A percentile compares a stretch with the other conserved stretches of the same genome.
Conservation (phyloP, 176 grass and related monocot genomes). For the Aegilops longissima region DNA sequence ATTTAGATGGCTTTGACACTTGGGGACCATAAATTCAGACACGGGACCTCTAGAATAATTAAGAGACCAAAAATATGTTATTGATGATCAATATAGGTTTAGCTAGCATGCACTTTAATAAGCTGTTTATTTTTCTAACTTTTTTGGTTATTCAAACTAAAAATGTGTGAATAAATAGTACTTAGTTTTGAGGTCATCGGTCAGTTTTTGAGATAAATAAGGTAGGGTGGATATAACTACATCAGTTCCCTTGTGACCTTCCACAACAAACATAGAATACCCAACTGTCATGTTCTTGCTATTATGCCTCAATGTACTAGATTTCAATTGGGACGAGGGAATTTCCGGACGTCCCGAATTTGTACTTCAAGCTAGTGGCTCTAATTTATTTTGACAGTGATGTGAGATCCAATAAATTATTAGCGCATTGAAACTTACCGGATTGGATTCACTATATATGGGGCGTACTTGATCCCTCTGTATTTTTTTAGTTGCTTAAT, state of each 20-base stretch:
- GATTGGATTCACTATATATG: not conserved
- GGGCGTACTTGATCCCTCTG: not conserved
- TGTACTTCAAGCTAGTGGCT: constrained; percentile 18
- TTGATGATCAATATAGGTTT: too few species aligned
- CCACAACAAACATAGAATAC: not conserved
- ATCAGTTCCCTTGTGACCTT: not conserved
- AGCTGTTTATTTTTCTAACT: too few species aligned
- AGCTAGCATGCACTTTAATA: too few species aligned
- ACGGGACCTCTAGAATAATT: too few species aligned
- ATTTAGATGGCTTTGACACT: too few species aligned
- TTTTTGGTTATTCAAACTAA: too few species aligned
- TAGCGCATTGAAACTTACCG: not conserved
- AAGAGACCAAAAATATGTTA: too few species aligned
- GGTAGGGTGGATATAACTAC: not conserved
- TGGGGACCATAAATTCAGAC: too few species aligned
- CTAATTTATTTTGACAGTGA: constrained; percentile 19
- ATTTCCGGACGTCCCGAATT: not conserved
- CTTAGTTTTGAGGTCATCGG: not conserved
- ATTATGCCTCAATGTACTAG: not conserved
- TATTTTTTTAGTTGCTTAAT: not conserved
- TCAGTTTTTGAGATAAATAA: not conserved
- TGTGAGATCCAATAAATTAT: constrained; percentile 40
- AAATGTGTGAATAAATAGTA: too few species aligned
- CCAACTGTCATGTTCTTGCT: not conserved
- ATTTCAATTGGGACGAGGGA: not conserved